Conservation (phyloP, 768 basidiomycete species). For the Cystobasidium tubakii region DNA sequence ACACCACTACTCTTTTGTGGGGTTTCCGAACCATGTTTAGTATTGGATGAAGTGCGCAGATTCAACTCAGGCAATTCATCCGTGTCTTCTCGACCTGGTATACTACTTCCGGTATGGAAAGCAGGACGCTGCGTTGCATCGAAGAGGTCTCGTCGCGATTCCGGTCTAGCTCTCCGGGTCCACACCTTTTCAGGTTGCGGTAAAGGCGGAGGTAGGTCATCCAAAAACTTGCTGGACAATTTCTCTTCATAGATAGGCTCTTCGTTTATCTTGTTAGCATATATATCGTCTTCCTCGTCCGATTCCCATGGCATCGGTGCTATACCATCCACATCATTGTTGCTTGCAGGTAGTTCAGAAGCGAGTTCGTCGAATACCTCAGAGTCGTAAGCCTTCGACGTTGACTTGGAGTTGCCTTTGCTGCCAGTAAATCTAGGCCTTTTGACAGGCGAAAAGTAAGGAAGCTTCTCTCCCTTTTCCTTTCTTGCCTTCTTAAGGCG, state of each 20-base stretch:
- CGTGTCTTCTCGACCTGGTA: background rate
- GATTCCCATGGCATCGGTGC: constrained; percentile 12
- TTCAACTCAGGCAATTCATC: background rate
- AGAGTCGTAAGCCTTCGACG: background rate
- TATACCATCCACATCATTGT: background rate
- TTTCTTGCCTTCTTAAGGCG: constrained; percentile 7
- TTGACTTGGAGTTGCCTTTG: background rate
- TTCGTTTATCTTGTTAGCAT: background rate
- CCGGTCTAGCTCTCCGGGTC: background rate
- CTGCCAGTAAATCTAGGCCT: background rate
- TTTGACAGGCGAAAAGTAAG: background rate
- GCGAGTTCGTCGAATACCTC: background rate
- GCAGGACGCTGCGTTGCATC: background rate
- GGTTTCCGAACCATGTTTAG: background rate
- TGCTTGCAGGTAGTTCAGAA: background rate
- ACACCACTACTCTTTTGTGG: background rate
- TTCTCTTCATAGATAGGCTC: background rate
- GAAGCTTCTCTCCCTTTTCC: background rate
- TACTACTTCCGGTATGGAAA: background rate
- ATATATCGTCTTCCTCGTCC: background rate
- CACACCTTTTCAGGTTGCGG: background rate
- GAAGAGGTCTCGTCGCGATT: background rate
- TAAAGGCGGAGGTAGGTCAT: background rate
- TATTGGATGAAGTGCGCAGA: background rate
- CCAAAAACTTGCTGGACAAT: background rate